Evolutionary conservation across 345 rosid species (phyloP), one percentile per base, ranked within the genome.

Genomic region (Camelina hispida): DNA sequence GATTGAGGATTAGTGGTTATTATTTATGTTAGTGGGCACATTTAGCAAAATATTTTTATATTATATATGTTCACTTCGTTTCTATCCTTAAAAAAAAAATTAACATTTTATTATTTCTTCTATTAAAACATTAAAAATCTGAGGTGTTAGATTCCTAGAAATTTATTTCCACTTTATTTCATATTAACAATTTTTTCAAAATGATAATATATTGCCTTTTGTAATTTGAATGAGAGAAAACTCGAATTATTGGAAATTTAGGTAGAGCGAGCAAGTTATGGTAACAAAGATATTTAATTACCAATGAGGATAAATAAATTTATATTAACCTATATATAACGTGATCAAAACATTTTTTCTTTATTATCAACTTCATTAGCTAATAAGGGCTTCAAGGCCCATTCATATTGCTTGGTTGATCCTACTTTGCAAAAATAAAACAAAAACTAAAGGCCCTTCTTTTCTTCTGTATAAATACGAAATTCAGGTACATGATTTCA

Each of bases 21-120:
- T 44, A 15, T 44, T 38, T 44, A 16, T 38, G 59, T 70, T 70
- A 58, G 70, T 64, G 69, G 70, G 46, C 20, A 58, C 2, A 40
- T 10, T 68, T 38, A 40, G 42, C 73, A 16, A 16, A 15, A 25
- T 25, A 32, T 17, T 52, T 17, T 47, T 46, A 3, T 48, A 0
- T 0, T 48, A 15, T 7, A 8, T 17, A 18, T 11, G 6, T 50
- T 30, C 1, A 17, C 14, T 65, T 66, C 13, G 18, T 56, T 56
- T 7, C 6, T 14, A 28, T 55, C 18, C 34, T 7, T 65, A 0
- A 9, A 37, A 38, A 38, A 38, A 38, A 38, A 3, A 38, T 38
- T 38, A 38, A 43, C 48, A 14, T 7, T 44, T 14, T 13, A 5
- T 40, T 43, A 43, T 4, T 28, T 28, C 28, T 64, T 46, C 42